These are phyloP conservation scores for Vanrija pseudolonga DNA, from an alignment of 1,284 basidiomycete species.

Conservation along the genomic window DNA sequence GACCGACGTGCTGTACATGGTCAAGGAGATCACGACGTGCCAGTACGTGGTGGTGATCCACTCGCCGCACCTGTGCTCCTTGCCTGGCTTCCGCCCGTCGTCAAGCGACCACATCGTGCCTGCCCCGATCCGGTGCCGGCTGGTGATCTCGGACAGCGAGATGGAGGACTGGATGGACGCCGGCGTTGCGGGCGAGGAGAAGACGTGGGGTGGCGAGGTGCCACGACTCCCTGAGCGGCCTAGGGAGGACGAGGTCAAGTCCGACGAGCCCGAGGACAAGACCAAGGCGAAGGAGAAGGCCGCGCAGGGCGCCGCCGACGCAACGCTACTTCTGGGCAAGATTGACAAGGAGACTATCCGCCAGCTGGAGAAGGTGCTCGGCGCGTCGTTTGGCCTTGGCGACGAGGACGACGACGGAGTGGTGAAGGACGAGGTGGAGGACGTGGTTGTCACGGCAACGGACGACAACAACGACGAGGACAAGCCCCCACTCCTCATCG, in stretches of 20 bases:
- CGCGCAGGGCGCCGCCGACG: neutral
- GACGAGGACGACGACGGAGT: conserved; percentile 5
- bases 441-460: neutral
- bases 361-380: neutral
- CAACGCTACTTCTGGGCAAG: neutral
- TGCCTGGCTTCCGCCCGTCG: conserved; percentile 80
- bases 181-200: neutral
- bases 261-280: neutral
- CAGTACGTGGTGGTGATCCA: conserved; percentile 88
- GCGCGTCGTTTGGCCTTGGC: neutral
- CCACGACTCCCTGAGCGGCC: neutral
- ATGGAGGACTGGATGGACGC: conserved; percentile 23
- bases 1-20: conserved; percentile 69
- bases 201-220: neutral
- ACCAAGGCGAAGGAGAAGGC: neutral
- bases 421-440: neutral
- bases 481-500: neutral
- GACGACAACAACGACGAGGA: neutral
- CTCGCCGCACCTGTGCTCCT: conserved; percentile 82
- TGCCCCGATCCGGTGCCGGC: conserved; percentile 41
- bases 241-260: neutral
- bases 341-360: neutral
- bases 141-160: conserved; percentile 39
- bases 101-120: conserved; percentile 31
- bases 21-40: conserved; percentile 84